A percentile compares a stretch with the other conserved stretches of the same genome.
Conservation (phyloP, 768 basidiomycete species). For the Mrakia gelida region DNA sequence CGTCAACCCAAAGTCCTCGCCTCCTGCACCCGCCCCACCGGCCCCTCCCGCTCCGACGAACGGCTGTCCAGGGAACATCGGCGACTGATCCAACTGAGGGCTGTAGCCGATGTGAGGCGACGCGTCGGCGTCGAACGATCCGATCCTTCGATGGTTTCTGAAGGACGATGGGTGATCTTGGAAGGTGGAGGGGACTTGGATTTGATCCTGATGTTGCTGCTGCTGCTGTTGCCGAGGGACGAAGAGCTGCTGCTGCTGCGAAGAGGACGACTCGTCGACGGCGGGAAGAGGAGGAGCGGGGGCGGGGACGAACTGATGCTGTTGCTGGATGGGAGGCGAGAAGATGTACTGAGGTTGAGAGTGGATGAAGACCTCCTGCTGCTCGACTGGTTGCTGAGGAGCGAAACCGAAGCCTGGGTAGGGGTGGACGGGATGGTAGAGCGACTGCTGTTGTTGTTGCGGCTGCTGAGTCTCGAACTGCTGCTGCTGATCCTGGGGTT, state of each 20-base stretch:
- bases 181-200: not conserved
- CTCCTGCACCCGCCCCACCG: not conserved
- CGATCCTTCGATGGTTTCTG: constrained; percentile 12
- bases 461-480: not conserved
- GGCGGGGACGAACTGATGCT: not conserved
- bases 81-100: constrained; percentile 6
- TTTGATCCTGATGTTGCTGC: not conserved
- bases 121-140: constrained; percentile 21
- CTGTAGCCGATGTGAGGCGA: not conserved
- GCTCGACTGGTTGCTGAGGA: not conserved
- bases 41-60: not conserved
- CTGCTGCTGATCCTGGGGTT: not conserved
- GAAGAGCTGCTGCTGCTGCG: too few species aligned
- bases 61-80: constrained; percentile 5
- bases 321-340: constrained; percentile 1
- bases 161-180: not conserved
- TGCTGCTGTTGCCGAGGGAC: not conserved
- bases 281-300: not conserved
- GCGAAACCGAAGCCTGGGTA: not conserved
- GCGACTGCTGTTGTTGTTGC: not conserved
- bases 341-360: not conserved
- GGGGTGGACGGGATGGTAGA: not conserved
- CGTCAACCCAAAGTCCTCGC: constrained; percentile 20
- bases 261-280: too few species aligned
- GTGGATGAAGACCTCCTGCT: too few species aligned